Base-by-base conservation (phyloP, 495 filamentous ascomycete genomes). In the Neurospora sp. region DNA sequence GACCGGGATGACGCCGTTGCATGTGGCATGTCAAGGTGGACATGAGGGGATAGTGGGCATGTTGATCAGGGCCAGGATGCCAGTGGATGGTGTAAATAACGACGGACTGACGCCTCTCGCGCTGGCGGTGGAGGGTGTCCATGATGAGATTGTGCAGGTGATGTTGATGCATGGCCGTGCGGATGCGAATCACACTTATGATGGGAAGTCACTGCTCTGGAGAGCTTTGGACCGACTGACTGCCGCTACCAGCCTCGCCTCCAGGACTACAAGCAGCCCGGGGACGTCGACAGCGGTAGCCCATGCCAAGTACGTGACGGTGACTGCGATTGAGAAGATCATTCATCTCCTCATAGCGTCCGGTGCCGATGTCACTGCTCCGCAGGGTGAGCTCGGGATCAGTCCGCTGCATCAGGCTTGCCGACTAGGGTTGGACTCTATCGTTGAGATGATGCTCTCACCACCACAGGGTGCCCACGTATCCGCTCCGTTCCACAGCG, bases 51-150 rank as follows among this genome's bases (percentile, higher is more conserved):
- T 79, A 4, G 76, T 74, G 40, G 72, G 53, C 40, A 38, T 75
- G 16, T 71, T 79, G 14, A 44, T 76, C 22, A 45, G 69, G 10
- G 76, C 73, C n/a, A 35, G 71, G 2, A 72, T 71, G 35, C 68
- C 70, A 3, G 35, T 81, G 27, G 73, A 78, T 14, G 72, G 70
- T 1, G 61, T 44, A 18, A 74, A 81, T 69, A 70, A 45, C 6
- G 69, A 72, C 40, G 79, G 79, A 4, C 48, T 71, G 14, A 82
- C 82, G 16, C 78, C 82, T 10, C 77, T 84, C 12, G 75, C 74
- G 5, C 35, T 79, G 61, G 83, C 83, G 53, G 79, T 78, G 37
- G 69, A 76, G n/a, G 76, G 72, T 41, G 79, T 81, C 10, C 82
- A 81, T 27, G 71, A 61, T 7, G 77, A 79, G 27, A 59, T 78